These are phyloP conservation scores for Ceratocystis ficicola DNA, from an alignment of 2,329 filamentous ascomycete species.

Conservation along the genomic window DNA sequence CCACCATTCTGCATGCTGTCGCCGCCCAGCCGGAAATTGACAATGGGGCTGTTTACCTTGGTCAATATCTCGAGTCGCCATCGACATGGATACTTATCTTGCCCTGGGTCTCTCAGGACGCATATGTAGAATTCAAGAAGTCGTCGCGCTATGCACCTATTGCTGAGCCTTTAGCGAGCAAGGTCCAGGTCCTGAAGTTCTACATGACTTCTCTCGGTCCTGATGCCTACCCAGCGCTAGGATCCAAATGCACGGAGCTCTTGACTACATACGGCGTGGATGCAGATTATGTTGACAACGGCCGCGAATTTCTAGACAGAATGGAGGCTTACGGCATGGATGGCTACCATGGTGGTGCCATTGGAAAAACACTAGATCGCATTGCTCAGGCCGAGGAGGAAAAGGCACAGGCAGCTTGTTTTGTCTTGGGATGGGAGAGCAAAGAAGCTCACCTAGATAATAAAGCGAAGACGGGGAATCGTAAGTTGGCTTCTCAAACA, in stretches of 20 bases:
- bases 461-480: conserved; percentile 25
- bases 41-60: conserved; percentile 29
- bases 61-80: conserved; percentile 30
- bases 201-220: conserved; percentile 13
- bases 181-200: conserved; percentile 23
- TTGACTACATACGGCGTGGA: conserved; percentile 30
- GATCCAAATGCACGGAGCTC: conserved; percentile 32
- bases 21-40: conserved; percentile 25
- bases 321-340: conserved; percentile 26
- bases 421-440: conserved; percentile 33
- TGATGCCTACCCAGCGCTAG: conserved; percentile 26
- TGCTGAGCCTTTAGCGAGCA: conserved; percentile 27
- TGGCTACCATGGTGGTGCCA: conserved; percentile 29
- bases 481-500: conserved; percentile 21
- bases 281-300: conserved; percentile 23
- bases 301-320: conserved; percentile 27
- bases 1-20: conserved; percentile 16
- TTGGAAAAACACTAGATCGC: conserved; percentile 29
- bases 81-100: conserved; percentile 29
- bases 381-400: conserved; percentile 26
- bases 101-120: conserved; percentile 29
- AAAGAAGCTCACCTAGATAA: conserved; percentile 30
- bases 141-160: conserved; percentile 32
- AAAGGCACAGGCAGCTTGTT: conserved; percentile 27
- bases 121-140: conserved; percentile 33